phyloP scores from a whole-genome alignment of 2,329 filamentous ascomycete genomes.

The Aspergillaceae sp. region DNA sequence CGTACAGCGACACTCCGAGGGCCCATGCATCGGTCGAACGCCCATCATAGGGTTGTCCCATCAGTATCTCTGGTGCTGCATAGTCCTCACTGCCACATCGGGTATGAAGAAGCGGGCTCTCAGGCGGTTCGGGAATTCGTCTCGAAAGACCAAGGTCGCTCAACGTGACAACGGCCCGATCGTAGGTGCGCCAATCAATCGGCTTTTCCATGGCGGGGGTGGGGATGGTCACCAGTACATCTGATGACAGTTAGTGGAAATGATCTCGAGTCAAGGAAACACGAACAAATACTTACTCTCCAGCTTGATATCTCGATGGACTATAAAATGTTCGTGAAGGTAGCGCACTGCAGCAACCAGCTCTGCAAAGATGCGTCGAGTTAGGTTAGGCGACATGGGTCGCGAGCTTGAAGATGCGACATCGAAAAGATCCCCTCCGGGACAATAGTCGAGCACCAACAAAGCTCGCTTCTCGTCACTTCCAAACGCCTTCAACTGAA shows the following conservation, averaged over 20 bases:
- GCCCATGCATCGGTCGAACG: conserved; percentile 92
- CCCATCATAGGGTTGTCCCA: conserved; percentile 91
- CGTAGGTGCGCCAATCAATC: conserved; percentile 64
- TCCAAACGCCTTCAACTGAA: conserved; percentile 85
- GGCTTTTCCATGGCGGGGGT: conserved; percentile 57
- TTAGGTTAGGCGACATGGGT: conserved; percentile 57
- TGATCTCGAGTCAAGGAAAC: conserved; percentile 1
- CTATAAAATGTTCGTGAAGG: conserved; percentile 75
- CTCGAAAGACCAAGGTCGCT: conserved; percentile 87
- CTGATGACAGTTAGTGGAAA: conserved; percentile 38
- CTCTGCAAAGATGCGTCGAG: conserved; percentile 83
- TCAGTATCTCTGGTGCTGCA: conserved; percentile 88
- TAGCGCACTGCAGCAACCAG: conserved; percentile 77
- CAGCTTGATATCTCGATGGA: conserved; percentile 95
- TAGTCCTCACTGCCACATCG: conserved; percentile 96
- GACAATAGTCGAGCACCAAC: conserved; percentile 81
- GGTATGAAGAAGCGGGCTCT: conserved; percentile 82
- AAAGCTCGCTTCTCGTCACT: conserved; percentile 75
- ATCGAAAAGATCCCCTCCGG: conserved; percentile 91
- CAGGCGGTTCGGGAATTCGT: conserved; percentile 61
- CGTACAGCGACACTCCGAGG: conserved; percentile 84
- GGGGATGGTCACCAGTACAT: conserved; percentile 83
- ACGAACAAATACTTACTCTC: conserved; percentile 63
- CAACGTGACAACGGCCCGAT: conserved; percentile 75
- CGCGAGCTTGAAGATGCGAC: conserved; percentile 67